phyloP scores from a whole-genome alignment of 768 basidiomycete species.

The Butyriboletus loyo region DNA sequence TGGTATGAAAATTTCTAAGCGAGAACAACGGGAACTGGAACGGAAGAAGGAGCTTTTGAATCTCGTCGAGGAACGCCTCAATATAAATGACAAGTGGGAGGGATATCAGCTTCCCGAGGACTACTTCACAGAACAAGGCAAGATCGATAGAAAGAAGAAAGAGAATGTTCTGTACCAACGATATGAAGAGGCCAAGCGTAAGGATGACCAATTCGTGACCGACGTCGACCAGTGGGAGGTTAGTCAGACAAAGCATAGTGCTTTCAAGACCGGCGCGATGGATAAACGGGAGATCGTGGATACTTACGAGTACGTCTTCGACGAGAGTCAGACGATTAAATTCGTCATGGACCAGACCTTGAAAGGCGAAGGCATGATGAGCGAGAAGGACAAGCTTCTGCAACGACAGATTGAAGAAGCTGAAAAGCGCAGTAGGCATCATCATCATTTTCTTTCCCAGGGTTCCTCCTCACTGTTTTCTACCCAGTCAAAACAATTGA shows the following conservation, averaged over 20 bases:
- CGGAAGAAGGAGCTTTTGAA: constrained; percentile 89
- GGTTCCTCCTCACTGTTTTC: not conserved
- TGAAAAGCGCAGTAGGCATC: constrained; percentile 76
- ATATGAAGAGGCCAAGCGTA: constrained; percentile 89
- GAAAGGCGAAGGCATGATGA: constrained; percentile 66
- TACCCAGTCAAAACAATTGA: constrained; percentile 79
- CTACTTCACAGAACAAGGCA: constrained; percentile 97
- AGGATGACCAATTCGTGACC: constrained; percentile 92
- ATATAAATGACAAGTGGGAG: constrained; percentile 93
- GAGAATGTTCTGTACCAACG: constrained; percentile 89
- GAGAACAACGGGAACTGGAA: constrained; percentile 78
- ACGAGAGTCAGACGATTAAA: constrained; percentile 94
- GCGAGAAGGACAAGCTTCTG: constrained; percentile 79
- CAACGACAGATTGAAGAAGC: constrained; percentile 89
- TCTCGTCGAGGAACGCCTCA: constrained; percentile 90
- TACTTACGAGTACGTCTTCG: constrained; percentile 96
- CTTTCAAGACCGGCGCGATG: constrained; percentile 88
- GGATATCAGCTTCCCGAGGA: constrained; percentile 97
- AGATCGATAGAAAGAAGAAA: constrained; percentile 96
- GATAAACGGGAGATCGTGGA: constrained; percentile 82
- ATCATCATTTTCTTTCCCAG: not conserved
- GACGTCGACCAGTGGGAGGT: constrained; percentile 99
- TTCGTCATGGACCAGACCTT: constrained; percentile 86
- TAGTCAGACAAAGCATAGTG: constrained; percentile 83
- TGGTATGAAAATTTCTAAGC: constrained; percentile 87